Evolutionary conservation across 371 early-diverging fungal species (phyloP).

Genomic region (Batrachochytrium dendrobatidis): DNA sequence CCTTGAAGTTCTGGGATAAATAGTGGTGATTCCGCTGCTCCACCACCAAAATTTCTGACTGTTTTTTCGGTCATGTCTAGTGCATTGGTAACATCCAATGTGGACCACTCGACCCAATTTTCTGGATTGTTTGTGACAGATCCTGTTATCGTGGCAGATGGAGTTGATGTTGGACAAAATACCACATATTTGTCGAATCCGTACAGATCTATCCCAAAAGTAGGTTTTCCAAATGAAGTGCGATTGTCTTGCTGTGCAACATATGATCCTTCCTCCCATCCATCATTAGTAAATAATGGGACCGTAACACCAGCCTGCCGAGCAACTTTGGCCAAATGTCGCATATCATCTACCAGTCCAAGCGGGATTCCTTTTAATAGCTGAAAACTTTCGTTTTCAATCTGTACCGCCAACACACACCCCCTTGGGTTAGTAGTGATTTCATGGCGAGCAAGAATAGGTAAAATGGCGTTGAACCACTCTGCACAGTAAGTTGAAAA

Average conservation of each 20-base stretch:
- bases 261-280: constrained; percentile 45
- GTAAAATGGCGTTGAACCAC: constrained; percentile 60
- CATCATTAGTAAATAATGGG: constrained; percentile 78
- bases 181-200: constrained; percentile 69
- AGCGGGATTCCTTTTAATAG: constrained; percentile 56
- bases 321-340: constrained; percentile 64
- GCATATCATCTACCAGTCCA: constrained; percentile 72
- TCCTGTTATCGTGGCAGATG: constrained; percentile 4
- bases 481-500: constrained; percentile 64
- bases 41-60: constrained; percentile 66
- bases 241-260: constrained; percentile 6
- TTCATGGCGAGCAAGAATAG: constrained; percentile 71
- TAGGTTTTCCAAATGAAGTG: constrained; percentile 6
- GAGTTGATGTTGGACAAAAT: constrained; percentile 25
- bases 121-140: neutral
- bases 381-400: constrained; percentile 76
- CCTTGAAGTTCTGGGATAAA: constrained; percentile 78
- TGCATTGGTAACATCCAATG: constrained; percentile 46
- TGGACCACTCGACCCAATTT: constrained; percentile 51
- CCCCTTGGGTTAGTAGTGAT: constrained; percentile 59
- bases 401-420: constrained; percentile 67
- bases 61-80: constrained; percentile 61
- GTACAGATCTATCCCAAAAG: constrained; percentile 71
- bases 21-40: constrained; percentile 57
- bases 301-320: constrained; percentile 70